Conservation (phyloP, 2,329 filamentous ascomycete species). For the Trichoderma breve region DNA sequence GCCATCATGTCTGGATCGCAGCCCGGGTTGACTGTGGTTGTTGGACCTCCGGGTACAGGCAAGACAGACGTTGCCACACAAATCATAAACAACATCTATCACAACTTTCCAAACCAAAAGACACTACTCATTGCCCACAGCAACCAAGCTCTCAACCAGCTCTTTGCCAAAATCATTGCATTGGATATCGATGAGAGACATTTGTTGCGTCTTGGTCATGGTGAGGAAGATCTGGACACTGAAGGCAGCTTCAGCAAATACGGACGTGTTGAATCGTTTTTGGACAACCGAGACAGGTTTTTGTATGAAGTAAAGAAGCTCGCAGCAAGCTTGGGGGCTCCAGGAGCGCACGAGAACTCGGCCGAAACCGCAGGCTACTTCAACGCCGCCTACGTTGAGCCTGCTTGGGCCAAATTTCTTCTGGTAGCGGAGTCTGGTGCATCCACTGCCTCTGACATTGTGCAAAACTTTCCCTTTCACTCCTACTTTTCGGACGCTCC, state of each 20-base stretch:
- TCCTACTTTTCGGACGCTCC: slow-evolving; percentile 83
- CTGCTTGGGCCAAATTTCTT: slow-evolving; percentile 84
- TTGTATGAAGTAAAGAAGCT: slow-evolving; percentile 83
- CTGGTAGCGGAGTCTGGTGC: slow-evolving; percentile 53
- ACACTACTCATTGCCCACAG: slow-evolving; percentile 93
- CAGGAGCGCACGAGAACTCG: slow-evolving; percentile 92
- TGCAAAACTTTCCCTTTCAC: slow-evolving; percentile 81
- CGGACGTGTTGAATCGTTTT: slow-evolving; percentile 90
- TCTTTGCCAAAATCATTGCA: slow-evolving; percentile 97
- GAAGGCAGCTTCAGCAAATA: slow-evolving; percentile 89
- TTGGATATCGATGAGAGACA: slow-evolving; percentile 95
- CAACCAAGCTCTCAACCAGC: slow-evolving; percentile 94
- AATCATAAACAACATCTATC: slow-evolving; percentile 98
- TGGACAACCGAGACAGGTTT: slow-evolving; percentile 78
- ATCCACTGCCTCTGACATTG: slow-evolving; percentile 59
- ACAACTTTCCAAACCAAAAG: slow-evolving; percentile 91
- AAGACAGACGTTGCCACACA: slow-evolving; percentile 99
- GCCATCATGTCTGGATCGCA: slow-evolving; percentile 93
- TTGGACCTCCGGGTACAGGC: slow-evolving; percentile 92
- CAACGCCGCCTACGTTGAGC: slow-evolving; percentile 84
- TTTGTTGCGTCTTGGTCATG: slow-evolving; percentile 86
- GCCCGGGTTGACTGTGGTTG: slow-evolving; percentile 87
- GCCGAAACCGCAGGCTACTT: slow-evolving; percentile 98
- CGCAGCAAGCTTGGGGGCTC: slow-evolving; percentile 78
- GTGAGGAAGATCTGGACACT: slow-evolving; percentile 88